These are phyloP conservation scores for Pseudonitzschia pungens DNA, from an alignment of 108 stramenopile species.

Conservation along the genomic window DNA sequence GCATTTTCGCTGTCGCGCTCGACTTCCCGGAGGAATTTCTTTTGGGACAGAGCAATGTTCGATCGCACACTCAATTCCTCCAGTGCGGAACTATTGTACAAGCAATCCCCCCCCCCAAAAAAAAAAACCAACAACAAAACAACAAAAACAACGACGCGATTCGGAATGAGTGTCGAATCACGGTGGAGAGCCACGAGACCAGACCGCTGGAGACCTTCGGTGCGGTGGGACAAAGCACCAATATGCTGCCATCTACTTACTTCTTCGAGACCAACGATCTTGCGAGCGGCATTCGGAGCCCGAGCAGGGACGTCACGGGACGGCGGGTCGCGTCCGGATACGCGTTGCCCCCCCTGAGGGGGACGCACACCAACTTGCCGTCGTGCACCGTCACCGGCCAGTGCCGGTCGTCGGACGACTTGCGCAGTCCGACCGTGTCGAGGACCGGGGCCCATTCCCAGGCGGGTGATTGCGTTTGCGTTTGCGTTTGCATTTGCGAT, in stretches of 20 bases:
- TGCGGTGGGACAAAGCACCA: no score
- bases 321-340: constrained; percentile 78
- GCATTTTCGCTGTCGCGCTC: constrained; percentile 39
- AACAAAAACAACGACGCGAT: no score
- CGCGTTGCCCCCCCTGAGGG: constrained; percentile 74
- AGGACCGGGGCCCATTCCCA: constrained; percentile 79
- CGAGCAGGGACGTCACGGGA: constrained; percentile 69
- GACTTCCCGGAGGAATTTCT: constrained; percentile 43
- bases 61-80: constrained; percentile 78
- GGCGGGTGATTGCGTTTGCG: background rate
- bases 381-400: constrained; percentile 81
- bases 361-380: constrained; percentile 78
- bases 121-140: constrained; percentile 2
- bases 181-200: no score
- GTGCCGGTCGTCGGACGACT: constrained; percentile 66
- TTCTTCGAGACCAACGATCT: constrained; percentile 35
- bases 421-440: constrained; percentile 78
- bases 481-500: no score
- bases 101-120: background rate
- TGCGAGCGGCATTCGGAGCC: constrained; percentile 74
- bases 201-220: no score
- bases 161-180: no score
- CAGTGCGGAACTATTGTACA: constrained; percentile 40
- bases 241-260: no score
- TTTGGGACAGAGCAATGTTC: constrained; percentile 67